A percentile compares a stretch with the other conserved stretches of the same genome.
Evolutionary conservation across 169 alveolate species (phyloP).

Genomic region (Cryptosporidium baileyi): DNA sequence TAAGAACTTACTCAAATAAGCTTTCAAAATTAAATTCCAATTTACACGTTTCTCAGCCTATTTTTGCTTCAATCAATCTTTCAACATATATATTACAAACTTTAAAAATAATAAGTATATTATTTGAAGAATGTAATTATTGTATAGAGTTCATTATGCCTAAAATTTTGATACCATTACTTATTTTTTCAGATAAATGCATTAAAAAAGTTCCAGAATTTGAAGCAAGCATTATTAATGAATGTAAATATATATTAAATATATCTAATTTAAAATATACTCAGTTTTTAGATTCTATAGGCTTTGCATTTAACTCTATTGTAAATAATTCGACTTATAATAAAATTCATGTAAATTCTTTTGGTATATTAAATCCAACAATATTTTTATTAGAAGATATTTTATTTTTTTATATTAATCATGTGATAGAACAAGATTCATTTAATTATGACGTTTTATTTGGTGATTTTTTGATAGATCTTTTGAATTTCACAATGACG

Average conservation of each 20-base stretch:
- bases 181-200: constrained; percentile 7
- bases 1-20: not conserved
- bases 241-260: constrained; percentile 16
- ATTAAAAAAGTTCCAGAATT: constrained; percentile 30
- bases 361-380: not conserved
- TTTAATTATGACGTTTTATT: not conserved
- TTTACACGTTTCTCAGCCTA: not conserved
- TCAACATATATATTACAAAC: constrained; percentile 8
- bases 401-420: constrained; percentile 15
- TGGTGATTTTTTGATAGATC: not conserved
- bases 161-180: constrained; percentile 17
- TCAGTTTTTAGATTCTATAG: constrained; percentile 2
- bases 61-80: not conserved
- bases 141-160: not conserved
- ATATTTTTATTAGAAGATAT: not conserved
- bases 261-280: not conserved
- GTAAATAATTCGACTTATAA: not conserved
- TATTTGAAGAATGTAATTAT: constrained; percentile 18
- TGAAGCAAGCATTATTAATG: not conserved
- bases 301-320: not conserved
- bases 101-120: not conserved
- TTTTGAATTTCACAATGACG: not conserved
- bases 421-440: not conserved
- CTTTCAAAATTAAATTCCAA: not conserved
- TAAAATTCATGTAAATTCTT: not conserved